Evolutionary conservation across 495 filamentous ascomycete species (phyloP), one percentile per base, ranked within the genome.

Genomic region (Acidiella bohemica): DNA sequence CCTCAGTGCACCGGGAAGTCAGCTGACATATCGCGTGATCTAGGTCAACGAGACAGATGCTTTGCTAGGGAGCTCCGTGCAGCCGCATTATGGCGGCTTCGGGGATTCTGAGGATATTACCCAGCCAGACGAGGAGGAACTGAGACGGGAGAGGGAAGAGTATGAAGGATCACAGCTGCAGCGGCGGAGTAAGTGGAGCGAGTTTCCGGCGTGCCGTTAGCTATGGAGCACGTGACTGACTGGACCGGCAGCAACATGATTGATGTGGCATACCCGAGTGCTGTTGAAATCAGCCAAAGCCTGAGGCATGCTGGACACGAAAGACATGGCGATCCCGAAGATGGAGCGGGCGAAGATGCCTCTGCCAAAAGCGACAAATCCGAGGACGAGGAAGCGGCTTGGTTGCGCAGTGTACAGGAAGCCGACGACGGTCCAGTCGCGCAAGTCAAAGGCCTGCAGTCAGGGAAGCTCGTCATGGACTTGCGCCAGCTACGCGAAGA

Each of bases 81-180:
- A 51, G 28, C 48, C 36, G n/a, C 47, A 55, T 14, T 62, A 63
- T 41, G 57, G 60, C 41, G 47, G 42, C 39, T 44, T 51, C 27
- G 50, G 44, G 23, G 35, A n/a, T n/a, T n/a, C 5, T 9, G 52
- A 57, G 26, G 42, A 51, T 21, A 32, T 33, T 17, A 46, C 50
- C 22, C 45, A 50, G 46, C 50, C 49, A 12, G 59, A 61, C 44
- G 59, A 54, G 12, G 60, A 61, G 31, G 59, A 60, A 50, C 44
- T 63, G 10, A 44, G 52, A 36, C 52, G 60, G 38, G 52, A 57
- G 38, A 45, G 60, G 20, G 59, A 63, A 45, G 57, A 46, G 14
- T 36, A 61, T 39, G 59, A 63, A 36, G 50, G 32, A 54, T 63
- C 26, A 61, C 59, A 21, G 53, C 53, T 16, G 53, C 57, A 42